Conservation (phyloP, 31 red algal species). For the Odonthalia washingtoniensis region DNA sequence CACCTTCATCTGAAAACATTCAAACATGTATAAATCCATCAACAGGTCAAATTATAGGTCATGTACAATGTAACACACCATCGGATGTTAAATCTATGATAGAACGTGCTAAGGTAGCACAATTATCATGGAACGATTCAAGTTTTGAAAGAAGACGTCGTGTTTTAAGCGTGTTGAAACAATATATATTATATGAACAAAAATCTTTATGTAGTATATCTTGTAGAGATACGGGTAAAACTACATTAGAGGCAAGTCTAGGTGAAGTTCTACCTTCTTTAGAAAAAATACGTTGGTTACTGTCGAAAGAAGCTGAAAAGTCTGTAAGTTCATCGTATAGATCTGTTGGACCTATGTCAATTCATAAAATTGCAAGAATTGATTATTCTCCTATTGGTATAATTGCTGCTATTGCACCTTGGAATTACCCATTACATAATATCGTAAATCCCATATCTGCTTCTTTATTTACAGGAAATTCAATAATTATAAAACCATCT, state of each 20-base stretch:
- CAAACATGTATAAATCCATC: conserved; percentile 43
- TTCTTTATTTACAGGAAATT: conserved; percentile 91
- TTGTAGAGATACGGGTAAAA: conserved; percentile 85
- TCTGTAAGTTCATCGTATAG: conserved; percentile 68
- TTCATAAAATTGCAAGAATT: conserved; percentile 78
- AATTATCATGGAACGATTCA: conserved; percentile 66
- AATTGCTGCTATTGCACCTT: conserved; percentile 95
- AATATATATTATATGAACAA: conserved; percentile 81
- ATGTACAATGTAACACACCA: conserved; percentile 48
- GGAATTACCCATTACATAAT: conserved; percentile 99
- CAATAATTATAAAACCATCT: conserved; percentile 92
- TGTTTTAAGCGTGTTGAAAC: conserved; percentile 68
- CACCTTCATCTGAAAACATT: not conserved
- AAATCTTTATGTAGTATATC: conserved; percentile 62
- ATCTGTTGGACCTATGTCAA: conserved; percentile 81
- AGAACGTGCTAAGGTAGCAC: conserved; percentile 62
- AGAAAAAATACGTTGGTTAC: conserved; percentile 95
- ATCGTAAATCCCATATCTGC: conserved; percentile 88
- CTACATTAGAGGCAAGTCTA: conserved; percentile 81
- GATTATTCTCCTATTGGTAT: conserved; percentile 95
- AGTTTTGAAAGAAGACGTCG: conserved; percentile 76
- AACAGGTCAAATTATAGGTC: conserved; percentile 64
- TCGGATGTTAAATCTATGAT: conserved; percentile 56
- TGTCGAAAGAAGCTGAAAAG: conserved; percentile 70
- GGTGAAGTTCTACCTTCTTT: conserved; percentile 92